Evolutionary conservation across 2,329 filamentous ascomycete species (phyloP), one percentile per base, ranked within the genome.

Genomic region (Aspergillus pseudotamarii): DNA sequence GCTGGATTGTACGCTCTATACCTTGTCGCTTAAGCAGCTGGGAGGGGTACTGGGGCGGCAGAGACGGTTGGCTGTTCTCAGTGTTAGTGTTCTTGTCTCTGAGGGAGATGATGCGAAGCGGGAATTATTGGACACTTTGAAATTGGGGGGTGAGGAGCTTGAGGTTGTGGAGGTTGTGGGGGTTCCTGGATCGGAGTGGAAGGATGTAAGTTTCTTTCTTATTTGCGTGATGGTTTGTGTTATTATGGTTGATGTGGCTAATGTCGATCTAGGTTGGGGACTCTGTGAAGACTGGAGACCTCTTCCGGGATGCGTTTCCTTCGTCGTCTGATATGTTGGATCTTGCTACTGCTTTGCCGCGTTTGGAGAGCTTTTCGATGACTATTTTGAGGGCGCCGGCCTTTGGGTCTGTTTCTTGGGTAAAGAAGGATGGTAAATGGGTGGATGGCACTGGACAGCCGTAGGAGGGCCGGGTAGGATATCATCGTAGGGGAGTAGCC

Each of bases 401-500:
- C 0, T 34, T 51, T 53, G 50, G 50, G 30, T 53, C 50, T 19
- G 28, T 53, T 6, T 53, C 50, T 34, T 53, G 50, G 50, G 14
- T 10, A 11, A 21, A 0, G 2, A 19, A 1, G 26, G 50, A 32
- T 34, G 50, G 28, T 1, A 14, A 21, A 9, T 53, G 50, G 50
- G 23, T 32, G n/a, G 50, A 34, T 12, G 19, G 19, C 6, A 21
- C 28, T 4, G 26, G 2, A 1, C 12, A 1, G 16, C 4, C 8
- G 16, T 41, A 36, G 34, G 12, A 41, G 38, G 5, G 5, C 23
- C 23, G 23, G n/a, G n/a, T 61, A 34, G 19, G 60, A 57, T 19
- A 63, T 32, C 10, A 62, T 32, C 3, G 21, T 53, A 12, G 62
- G 60, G 19, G 56, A 12, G 32, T 62, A 62, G 9, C 30, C 30